A percentile compares a stretch with the other conserved stretches of the same genome.
Conservation (phyloP, 2,329 filamentous ascomycete species). For the Botrytis hyacinthi region DNA sequence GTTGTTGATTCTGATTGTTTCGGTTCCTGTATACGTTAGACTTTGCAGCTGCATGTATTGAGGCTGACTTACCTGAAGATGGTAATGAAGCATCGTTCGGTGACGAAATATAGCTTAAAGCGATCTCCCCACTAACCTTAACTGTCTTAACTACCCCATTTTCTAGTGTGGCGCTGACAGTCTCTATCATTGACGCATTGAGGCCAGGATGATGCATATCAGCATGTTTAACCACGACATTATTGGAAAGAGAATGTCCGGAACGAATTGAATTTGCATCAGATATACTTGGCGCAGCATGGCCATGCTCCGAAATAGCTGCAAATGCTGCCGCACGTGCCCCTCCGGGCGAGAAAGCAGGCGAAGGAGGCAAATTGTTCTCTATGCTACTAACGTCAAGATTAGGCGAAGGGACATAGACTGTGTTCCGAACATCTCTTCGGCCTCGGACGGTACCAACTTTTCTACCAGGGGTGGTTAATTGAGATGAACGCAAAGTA, state of each 20-base stretch:
- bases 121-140: slow-evolving; percentile 83
- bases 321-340: slow-evolving; percentile 49
- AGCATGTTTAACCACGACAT: slow-evolving; percentile 72
- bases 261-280: slow-evolving; percentile 93
- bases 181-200: slow-evolving; percentile 87
- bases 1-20: slow-evolving; percentile 27
- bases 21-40: slow-evolving; percentile 22
- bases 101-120: slow-evolving; percentile 70
- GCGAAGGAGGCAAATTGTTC: slow-evolving; percentile 35
- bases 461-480: slow-evolving; percentile 63
- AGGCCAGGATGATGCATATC: slow-evolving; percentile 78
- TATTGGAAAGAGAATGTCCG: slow-evolving; percentile 71
- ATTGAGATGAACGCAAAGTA: slow-evolving; percentile 61
- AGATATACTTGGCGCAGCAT: slow-evolving; percentile 52
- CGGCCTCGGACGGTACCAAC: slow-evolving; percentile 80
- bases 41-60: not conserved
- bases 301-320: slow-evolving; percentile 57
- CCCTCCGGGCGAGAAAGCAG: slow-evolving; percentile 34
- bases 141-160: slow-evolving; percentile 68
- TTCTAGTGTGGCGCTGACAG: slow-evolving; percentile 81
- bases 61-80: slow-evolving; percentile 46
- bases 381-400: slow-evolving; percentile 31
- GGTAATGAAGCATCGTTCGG: slow-evolving; percentile 40
- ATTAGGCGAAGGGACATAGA: slow-evolving; percentile 64
- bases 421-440: slow-evolving; percentile 86